These are phyloP conservation scores for Aspergillus latus DNA, from an alignment of 2,329 filamentous ascomycete genomes.

Conservation along the genomic window DNA sequence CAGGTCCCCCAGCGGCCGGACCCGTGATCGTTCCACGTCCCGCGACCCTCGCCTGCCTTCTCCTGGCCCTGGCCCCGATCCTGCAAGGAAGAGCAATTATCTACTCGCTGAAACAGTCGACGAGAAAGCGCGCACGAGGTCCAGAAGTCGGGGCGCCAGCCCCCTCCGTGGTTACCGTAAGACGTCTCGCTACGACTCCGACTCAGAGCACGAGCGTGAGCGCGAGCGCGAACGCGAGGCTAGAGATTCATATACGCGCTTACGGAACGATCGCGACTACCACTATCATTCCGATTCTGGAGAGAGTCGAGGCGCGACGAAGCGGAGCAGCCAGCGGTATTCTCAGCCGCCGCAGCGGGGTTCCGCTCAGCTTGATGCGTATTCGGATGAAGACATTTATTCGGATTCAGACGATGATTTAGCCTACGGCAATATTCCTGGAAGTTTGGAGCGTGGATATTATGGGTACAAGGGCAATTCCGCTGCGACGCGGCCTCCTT, in stretches of 20 bases:
- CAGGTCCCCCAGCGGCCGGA: constrained; percentile 44
- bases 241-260: constrained; percentile 20
- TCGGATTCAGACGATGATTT: constrained; percentile 37
- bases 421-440: constrained; percentile 38
- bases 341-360: constrained; percentile 23
- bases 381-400: constrained; percentile 29
- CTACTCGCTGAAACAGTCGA: constrained; percentile 31
- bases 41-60: constrained; percentile 40
- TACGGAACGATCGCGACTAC: constrained; percentile 22
- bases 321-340: constrained; percentile 17
- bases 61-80: constrained; percentile 31
- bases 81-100: constrained; percentile 23
- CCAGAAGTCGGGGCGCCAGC: constrained; percentile 20
- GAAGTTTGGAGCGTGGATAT: constrained; percentile 15
- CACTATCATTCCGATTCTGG: constrained; percentile 31
- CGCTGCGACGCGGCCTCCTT: constrained; percentile 10
- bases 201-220: constrained; percentile 23
- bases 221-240: constrained; percentile 20
- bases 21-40: constrained; percentile 44
- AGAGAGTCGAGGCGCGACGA: constrained; percentile 15
- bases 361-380: constrained; percentile 23
- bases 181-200: constrained; percentile 26
- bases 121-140: constrained; percentile 27
- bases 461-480: constrained; percentile 19
- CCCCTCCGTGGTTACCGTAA: constrained; percentile 21